A percentile compares a stretch with the other conserved stretches of the same genome.
phyloP scores from a whole-genome alignment of 768 basidiomycete genomes.

The Rhodocollybia butyracea region DNA sequence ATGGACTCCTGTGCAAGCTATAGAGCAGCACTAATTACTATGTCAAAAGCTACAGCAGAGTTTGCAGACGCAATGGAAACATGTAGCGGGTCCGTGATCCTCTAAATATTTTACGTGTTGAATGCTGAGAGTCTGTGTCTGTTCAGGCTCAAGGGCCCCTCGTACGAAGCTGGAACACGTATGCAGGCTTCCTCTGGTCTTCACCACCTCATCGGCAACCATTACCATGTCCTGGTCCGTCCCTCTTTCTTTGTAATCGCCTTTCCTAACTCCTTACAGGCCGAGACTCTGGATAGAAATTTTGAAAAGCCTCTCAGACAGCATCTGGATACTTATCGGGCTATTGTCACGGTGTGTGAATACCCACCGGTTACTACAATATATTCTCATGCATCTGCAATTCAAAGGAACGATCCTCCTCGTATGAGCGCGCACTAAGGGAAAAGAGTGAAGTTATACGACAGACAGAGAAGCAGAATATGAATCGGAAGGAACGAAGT shows the following conservation, averaged over 20 bases:
- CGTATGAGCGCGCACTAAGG: slow-evolving; percentile 78
- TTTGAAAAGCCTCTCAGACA: slow-evolving; percentile 90
- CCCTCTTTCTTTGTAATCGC: background rate
- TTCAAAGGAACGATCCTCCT: slow-evolving; percentile 75
- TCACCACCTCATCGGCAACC: slow-evolving; percentile 89
- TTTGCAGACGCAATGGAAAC: slow-evolving; percentile 87
- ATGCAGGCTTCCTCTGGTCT: slow-evolving; percentile 85
- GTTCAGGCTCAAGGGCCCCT: slow-evolving; percentile 69
- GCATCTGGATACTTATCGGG: slow-evolving; percentile 77
- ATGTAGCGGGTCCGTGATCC: slow-evolving; percentile 65
- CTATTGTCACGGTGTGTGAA: slow-evolving; percentile 60
- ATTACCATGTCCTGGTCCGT: slow-evolving; percentile 86
- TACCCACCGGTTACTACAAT: slow-evolving; percentile 12
- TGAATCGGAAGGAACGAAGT: slow-evolving; percentile 88
- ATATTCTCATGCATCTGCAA: background rate
- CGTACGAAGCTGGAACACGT: slow-evolving; percentile 76
- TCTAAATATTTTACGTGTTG: background rate
- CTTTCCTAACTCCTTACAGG: slow-evolving; percentile 38
- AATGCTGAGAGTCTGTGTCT: background rate
- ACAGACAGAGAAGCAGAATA: slow-evolving; percentile 78
- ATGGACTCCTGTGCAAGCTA: slow-evolving; percentile 75
- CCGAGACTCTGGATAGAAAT: slow-evolving; percentile 80
- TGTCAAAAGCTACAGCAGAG: slow-evolving; percentile 79
- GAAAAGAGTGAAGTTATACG: slow-evolving; percentile 85
- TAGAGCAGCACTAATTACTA: slow-evolving; percentile 72